Conservation (phyloP, 2,329 filamentous ascomycete genomes). For the Zarea fungicola region DNA sequence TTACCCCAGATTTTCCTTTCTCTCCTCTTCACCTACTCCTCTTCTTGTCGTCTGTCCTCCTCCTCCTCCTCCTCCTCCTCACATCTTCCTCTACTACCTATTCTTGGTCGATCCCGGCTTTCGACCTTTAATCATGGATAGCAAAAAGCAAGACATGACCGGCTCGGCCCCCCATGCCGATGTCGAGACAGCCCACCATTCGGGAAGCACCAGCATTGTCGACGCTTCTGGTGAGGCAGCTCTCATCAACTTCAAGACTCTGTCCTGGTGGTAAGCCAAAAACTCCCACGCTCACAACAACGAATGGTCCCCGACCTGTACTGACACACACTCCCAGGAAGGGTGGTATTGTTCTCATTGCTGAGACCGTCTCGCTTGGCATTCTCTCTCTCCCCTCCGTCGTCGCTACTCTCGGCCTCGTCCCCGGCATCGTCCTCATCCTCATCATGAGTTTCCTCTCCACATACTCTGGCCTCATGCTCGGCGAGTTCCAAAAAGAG, state of each 20-base stretch:
- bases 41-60: background rate
- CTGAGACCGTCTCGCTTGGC: conserved; percentile 41
- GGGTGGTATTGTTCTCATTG: conserved; percentile 39
- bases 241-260: conserved; percentile 31
- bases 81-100: background rate
- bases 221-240: conserved; percentile 7
- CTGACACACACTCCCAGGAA: conserved; percentile 27
- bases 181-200: conserved; percentile 1
- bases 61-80: background rate
- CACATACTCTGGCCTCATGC: conserved; percentile 51
- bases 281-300: too few species aligned
- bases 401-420: conserved; percentile 64
- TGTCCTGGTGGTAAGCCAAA: conserved; percentile 36
- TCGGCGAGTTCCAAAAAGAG: conserved; percentile 65
- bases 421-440: conserved; percentile 68
- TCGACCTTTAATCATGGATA: background rate
- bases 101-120: background rate
- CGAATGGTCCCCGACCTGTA: too few species aligned
- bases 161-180: background rate
- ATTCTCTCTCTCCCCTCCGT: conserved; percentile 71
- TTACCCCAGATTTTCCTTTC: conserved; percentile 4
- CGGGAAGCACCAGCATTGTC: conserved; percentile 1
- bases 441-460: conserved; percentile 62
- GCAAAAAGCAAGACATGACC: conserved; percentile 9
- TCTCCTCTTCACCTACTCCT: background rate